Percentiles rank a stretch among this genome's conserved stretches.
phyloP scores from a whole-genome alignment of 225 moss, liverwort and hornwort species.

The Physcomitrellopsis africana region DNA sequence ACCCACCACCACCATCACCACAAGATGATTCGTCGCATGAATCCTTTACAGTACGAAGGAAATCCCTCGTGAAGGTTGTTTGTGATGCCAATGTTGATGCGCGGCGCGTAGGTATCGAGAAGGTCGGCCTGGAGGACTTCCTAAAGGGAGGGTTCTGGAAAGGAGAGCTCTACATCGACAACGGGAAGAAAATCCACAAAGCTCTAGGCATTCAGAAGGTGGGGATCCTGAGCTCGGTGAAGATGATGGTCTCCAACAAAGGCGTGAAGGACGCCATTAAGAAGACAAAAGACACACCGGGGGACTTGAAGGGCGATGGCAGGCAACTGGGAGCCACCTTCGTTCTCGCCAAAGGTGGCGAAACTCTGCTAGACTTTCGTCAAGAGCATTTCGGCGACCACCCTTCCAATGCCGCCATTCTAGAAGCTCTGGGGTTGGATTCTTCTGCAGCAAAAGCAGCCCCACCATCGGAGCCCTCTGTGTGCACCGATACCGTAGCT shows the following conservation, averaged over 20 bases:
- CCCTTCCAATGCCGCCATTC: constrained; percentile 51
- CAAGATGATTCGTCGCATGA: neutral
- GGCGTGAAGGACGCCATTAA: constrained; percentile 44
- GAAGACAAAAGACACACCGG: constrained; percentile 58
- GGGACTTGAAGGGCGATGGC: constrained; percentile 76
- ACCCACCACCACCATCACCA: neutral
- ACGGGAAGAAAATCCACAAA: constrained; percentile 70
- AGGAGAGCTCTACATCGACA: constrained; percentile 78
- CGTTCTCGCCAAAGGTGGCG: constrained; percentile 62
- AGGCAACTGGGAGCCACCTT: constrained; percentile 80
- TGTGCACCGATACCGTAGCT: constrained; percentile 20
- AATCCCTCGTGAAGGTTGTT: no score
- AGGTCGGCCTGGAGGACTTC: constrained; percentile 66
- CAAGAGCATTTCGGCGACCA: constrained; percentile 71
- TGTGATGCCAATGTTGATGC: neutral
- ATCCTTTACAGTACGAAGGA: no score
- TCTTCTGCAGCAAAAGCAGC: constrained; percentile 20
- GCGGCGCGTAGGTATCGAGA: constrained; percentile 57
- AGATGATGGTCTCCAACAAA: constrained; percentile 54
- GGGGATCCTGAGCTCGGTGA: constrained; percentile 41
- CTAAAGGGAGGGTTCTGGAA: constrained; percentile 67
- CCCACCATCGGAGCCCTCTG: neutral
- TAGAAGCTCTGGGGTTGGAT: constrained; percentile 62
- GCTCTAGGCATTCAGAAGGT: constrained; percentile 62
- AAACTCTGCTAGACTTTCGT: constrained; percentile 60